Evolutionary conservation across 2,329 filamentous ascomycete genomes (phyloP), one percentile per base, ranked within the genome.

Genomic region (Botryotinia narcissicola): DNA sequence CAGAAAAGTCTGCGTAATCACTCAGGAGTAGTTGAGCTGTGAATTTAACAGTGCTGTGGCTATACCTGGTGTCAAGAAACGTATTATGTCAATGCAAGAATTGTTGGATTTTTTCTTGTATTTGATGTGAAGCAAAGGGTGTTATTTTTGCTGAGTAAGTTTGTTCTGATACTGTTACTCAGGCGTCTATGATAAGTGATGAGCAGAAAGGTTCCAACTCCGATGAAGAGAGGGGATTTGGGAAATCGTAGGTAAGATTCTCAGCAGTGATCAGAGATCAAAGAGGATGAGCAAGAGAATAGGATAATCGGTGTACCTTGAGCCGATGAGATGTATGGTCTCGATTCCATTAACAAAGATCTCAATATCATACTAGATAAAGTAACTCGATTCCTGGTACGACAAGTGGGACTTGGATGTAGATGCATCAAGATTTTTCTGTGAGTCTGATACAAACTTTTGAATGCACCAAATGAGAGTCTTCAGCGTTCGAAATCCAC

Each of bases 11-110:
- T n/a, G 25, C 12, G 4, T 2, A n/a, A 4, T 51, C 48, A 7
- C 25, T 51, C 4, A 51, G 9, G 10, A n/a, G 4, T n/a, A n/a
- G 1, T 51, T 51, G 48, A n/a, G 48, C 48, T 14, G 25, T 51
- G 10, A n/a, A 6, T 1, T 51, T 51, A 1, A 25, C 12, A n/a
- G 22, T 51, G 4, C 12, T 14, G 4, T n/a, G 10, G 22, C 12
- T n/a, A n/a, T 1, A 3, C 25, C 14, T 1, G 25, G 25, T 16
- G 5, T n/a, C 2, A 14, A 51, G 12, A 51, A 10, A 6, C 0
- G 10, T 51, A 5, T 1, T 51, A 51, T 14, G 4, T 12, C n/a
- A n/a, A 7, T 8, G 1, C 25, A 12, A 14, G 25, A 10, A 51
- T 51, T 0, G 25, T 14, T 51, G 25, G 10, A 3, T 14, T 5